These are phyloP conservation scores for Ceratocystis destructans DNA, from an alignment of 2,329 filamentous ascomycete species.

Conservation along the genomic window DNA sequence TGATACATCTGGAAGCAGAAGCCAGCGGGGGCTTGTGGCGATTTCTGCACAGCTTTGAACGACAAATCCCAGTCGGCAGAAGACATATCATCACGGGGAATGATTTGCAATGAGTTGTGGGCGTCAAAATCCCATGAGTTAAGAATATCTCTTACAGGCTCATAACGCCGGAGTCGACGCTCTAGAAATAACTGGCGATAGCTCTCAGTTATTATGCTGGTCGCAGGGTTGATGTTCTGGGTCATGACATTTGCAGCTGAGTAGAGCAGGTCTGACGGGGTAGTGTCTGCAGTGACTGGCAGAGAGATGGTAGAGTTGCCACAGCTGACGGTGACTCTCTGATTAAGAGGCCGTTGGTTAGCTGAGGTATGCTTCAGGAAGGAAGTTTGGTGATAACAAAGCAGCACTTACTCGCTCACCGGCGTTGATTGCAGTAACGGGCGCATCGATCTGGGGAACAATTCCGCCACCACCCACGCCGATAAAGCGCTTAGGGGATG, in stretches of 20 bases:
- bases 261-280: conserved; percentile 56
- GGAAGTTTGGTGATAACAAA: not conserved
- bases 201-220: conserved; percentile 61
- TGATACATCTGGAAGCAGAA: conserved; percentile 62
- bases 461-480: conserved; percentile 34
- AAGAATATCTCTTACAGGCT: conserved; percentile 73
- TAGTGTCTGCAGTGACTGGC: conserved; percentile 62
- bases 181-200: conserved; percentile 66
- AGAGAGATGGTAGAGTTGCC: conserved; percentile 54
- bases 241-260: conserved; percentile 50
- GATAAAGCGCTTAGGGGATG: conserved; percentile 26
- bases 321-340: conserved; percentile 61
- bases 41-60: conserved; percentile 45
- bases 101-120: conserved; percentile 54
- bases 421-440: conserved; percentile 66
- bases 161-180: conserved; percentile 70
- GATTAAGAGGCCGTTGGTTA: conserved; percentile 14
- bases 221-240: conserved; percentile 48
- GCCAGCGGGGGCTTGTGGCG: conserved; percentile 46
- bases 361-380: not conserved
- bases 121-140: conserved; percentile 82
- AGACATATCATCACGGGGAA: conserved; percentile 45
- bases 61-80: conserved; percentile 50
- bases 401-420: conserved; percentile 52
- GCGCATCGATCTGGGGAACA: conserved; percentile 52